Base-by-base conservation (phyloP, 768 basidiomycete species). In the Dacryopinax primogenitus region DNA sequence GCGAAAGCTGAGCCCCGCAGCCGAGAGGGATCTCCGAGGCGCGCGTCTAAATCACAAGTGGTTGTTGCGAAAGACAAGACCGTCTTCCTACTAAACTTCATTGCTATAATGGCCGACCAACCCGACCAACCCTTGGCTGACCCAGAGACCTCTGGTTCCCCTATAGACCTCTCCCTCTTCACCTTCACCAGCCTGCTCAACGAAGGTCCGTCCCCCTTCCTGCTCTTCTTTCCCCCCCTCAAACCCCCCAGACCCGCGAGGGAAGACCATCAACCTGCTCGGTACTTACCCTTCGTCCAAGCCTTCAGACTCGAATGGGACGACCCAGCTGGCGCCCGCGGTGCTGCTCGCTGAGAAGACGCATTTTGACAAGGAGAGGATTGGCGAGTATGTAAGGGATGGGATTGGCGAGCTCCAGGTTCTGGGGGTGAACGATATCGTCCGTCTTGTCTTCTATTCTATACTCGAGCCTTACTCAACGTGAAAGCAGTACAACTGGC, bases 271-370 rank as follows among this genome's bases (percentile, higher is more conserved):
- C 34, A 83, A 80, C 44, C 76, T 92, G 7, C 82, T 94, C 1
- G 92, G 93, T 2, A 82, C 78, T 1, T 77, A 89, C 13, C 82
- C 78, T 0, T 71, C 67, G 3, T 58, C 51, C 26, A 26, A 11
- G 7, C 12, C 13, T 58, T 30, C 26, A 4, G 13, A 3, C 13
- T 73, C 70, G 68, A 67, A 69, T 7, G 70, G 71, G 65, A 72
- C 66, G 44, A 69, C 66, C 58, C 35, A 1, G 13, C 30, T 1
- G 67, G 69, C 1, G 18, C 41, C 78, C 33, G 84, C 87, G 1
- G 85, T 94, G 67, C 71, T 93, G n/a, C 82, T 86, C 36, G 76
- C 94, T 37, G 88, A 92, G 73, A 90, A 86, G 72, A 86, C 86
- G 0, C 81, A 87, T 1, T 78, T 93, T 65, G 76, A 82, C n/a